Percentiles rank a stretch among this genome's conserved stretches.
Conservation (phyloP, 306 rosid genomes). For the Corylus heterophylla region DNA sequence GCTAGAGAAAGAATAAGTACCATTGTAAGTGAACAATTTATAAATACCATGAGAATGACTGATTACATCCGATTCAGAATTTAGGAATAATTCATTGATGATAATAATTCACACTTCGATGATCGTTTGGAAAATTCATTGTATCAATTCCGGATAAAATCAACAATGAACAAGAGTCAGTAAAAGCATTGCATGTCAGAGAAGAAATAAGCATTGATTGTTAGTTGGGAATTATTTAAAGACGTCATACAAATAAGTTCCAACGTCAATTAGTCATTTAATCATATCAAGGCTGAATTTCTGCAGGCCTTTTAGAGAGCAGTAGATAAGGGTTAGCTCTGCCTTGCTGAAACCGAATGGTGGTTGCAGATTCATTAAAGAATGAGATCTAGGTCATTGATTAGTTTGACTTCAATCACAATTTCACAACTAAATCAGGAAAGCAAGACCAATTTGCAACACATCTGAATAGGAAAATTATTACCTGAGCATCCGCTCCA, state of each 20-base stretch:
- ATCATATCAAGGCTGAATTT: neutral
- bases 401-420: neutral
- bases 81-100: neutral
- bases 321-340: neutral
- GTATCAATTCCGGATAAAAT: neutral
- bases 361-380: neutral
- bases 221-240: neutral
- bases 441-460: neutral
- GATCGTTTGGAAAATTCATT: neutral
- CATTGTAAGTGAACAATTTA: neutral
- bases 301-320: neutral
- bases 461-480: constrained; percentile 10
- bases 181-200: neutral
- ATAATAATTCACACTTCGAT: neutral
- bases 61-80: neutral
- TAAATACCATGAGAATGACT: neutral
- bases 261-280: neutral
- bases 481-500: constrained; percentile 98
- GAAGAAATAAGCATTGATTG: neutral
- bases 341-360: neutral
- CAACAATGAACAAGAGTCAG: neutral
- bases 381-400: neutral
- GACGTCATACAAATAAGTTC: neutral
- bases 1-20: constrained; percentile 36
- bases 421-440: neutral